Percentiles rank a stretch among this genome's conserved stretches.
These are phyloP conservation scores for Metahyphopichia silvanorum DNA, from an alignment of 805 yeast genomes.

Conservation along the genomic window DNA sequence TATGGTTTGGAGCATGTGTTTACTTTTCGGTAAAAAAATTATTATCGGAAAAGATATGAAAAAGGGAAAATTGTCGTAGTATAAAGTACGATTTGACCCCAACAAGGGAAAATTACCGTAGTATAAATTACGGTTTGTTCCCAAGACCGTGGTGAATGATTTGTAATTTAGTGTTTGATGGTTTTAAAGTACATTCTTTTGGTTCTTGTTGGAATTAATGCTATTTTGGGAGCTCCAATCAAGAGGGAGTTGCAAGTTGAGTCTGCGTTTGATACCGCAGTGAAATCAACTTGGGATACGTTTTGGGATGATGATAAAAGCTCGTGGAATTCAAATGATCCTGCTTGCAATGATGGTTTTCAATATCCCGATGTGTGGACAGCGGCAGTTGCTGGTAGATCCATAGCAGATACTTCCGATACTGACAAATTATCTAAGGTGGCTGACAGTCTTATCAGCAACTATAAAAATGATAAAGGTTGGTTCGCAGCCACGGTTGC, in stretches of 20 bases:
- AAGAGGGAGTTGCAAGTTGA: slow-evolving; percentile 1
- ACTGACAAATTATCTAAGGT: slow-evolving; percentile 2
- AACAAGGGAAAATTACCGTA: too few species aligned
- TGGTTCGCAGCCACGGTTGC: slow-evolving; percentile 11
- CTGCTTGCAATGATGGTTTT: slow-evolving; percentile 7
- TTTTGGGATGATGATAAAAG: slow-evolving; percentile 13
- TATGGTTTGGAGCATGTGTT: too few species aligned
- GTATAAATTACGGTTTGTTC: too few species aligned
- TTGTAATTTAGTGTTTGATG: too few species aligned
- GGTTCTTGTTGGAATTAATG: too few species aligned
- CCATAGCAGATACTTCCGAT: slow-evolving; percentile 2
- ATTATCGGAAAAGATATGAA: too few species aligned
- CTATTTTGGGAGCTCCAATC: not conserved
- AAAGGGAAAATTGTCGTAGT: too few species aligned
- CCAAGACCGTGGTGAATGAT: too few species aligned
- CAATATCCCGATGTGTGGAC: slow-evolving; percentile 12
- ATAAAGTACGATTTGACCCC: too few species aligned
- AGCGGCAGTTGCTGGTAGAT: slow-evolving; percentile 15
- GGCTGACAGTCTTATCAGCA: slow-evolving; percentile 5
- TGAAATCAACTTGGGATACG: slow-evolving; percentile 12
- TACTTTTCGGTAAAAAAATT: too few species aligned
- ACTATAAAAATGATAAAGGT: not conserved
- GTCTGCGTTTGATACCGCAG: slow-evolving; percentile 7
- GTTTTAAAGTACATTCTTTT: too few species aligned
- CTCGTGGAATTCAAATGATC: slow-evolving; percentile 8